phyloP scores from a whole-genome alignment of 331 rosid species.

The Stylosanthes scabra region DNA sequence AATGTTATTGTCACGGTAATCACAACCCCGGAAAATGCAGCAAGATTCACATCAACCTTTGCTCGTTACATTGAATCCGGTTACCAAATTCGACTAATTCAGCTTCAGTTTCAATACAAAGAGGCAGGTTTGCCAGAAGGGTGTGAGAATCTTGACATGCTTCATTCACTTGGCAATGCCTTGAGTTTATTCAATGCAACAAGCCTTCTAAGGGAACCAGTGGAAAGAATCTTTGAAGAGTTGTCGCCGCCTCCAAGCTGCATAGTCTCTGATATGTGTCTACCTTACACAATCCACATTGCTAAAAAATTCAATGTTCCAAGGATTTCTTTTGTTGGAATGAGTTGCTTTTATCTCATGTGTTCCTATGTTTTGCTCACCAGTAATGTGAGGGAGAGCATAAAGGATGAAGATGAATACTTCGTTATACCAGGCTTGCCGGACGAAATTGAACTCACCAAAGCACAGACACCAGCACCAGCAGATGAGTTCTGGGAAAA shows the following conservation, averaged over 20 bases:
- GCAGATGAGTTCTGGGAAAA: neutral
- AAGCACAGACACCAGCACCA: neutral
- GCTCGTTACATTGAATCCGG: slow-evolving; percentile 13
- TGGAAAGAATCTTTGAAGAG: slow-evolving; percentile 36
- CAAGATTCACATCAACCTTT: neutral
- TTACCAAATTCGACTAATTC: slow-evolving; percentile 25
- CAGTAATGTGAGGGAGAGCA: neutral
- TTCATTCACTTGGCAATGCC: slow-evolving; percentile 28
- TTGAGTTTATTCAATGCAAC: slow-evolving; percentile 4
- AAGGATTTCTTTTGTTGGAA: slow-evolving; percentile 42
- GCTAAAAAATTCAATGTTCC: slow-evolving; percentile 49
- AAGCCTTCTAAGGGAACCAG: slow-evolving; percentile 24
- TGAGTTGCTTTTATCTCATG: neutral
- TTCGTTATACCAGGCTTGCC: neutral
- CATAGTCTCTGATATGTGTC: slow-evolving; percentile 48
- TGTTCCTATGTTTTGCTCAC: neutral
- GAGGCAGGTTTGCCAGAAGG: slow-evolving; percentile 34
- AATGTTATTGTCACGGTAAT: neutral
- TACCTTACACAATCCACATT: slow-evolving; percentile 56
- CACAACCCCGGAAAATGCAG: neutral
- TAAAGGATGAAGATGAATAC: neutral
- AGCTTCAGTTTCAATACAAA: slow-evolving; percentile 12
- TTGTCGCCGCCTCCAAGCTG: slow-evolving; percentile 50
- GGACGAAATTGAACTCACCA: neutral
- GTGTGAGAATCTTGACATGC: slow-evolving; percentile 38